phyloP scores from a whole-genome alignment of 2,329 filamentous ascomycete species.

The Parastagonospora nodorum region DNA sequence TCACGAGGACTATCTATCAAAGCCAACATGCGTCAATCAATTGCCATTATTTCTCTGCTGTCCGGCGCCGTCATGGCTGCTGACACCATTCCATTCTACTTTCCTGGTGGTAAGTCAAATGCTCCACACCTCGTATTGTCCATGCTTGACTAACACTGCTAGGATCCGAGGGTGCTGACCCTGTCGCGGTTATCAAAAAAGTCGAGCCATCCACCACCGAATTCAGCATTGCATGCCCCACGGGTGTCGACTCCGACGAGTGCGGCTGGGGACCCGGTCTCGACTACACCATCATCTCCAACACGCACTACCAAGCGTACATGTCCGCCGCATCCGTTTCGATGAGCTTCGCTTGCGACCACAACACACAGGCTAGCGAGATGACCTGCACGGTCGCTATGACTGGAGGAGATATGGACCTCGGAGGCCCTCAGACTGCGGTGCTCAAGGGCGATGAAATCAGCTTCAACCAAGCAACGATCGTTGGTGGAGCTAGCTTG shows the following conservation, averaged over 20 bases:
- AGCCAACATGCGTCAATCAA: conserved; percentile 28
- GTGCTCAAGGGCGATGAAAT: conserved; percentile 23
- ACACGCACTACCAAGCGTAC: conserved; percentile 26
- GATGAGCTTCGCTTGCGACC: conserved; percentile 34
- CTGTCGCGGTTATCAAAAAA: conserved; percentile 29
- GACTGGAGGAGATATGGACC: conserved; percentile 19
- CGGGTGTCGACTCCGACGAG: conserved; percentile 18
- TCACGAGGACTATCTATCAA: background rate
- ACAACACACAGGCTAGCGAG: conserved; percentile 21
- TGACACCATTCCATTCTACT: conserved; percentile 26
- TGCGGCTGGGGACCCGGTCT: conserved; percentile 34
- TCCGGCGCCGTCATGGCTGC: conserved; percentile 21
- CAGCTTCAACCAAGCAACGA: conserved; percentile 24
- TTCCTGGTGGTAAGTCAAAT: conserved; percentile 24
- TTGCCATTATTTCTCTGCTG: conserved; percentile 22
- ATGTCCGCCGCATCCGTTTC: conserved; percentile 19
- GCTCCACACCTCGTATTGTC: background rate
- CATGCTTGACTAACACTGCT: background rate
- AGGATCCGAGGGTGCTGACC: conserved; percentile 23
- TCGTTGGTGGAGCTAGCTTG: conserved; percentile 28
- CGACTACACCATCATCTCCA: conserved; percentile 22
- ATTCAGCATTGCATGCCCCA: conserved; percentile 29
- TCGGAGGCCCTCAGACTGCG: conserved; percentile 13
- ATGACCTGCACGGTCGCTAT: conserved; percentile 34
- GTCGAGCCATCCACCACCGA: conserved; percentile 27